Percentiles rank a stretch among this genome's conserved stretches.
phyloP scores from a whole-genome alignment of 345 rosid species.

The Aegle marmelos region DNA sequence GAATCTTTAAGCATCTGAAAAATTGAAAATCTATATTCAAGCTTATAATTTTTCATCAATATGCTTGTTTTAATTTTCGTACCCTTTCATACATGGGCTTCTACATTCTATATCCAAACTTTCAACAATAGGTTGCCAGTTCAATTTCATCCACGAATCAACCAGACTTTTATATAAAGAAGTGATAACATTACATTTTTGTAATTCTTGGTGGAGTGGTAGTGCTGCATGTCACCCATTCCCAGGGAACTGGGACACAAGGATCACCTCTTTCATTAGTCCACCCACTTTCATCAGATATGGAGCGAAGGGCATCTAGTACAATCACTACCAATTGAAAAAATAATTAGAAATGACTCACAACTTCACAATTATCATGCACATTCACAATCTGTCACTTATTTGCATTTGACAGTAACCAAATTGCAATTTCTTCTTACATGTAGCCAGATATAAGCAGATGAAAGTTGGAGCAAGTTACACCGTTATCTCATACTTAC shows the following conservation, averaged over 20 bases:
- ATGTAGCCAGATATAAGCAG: neutral
- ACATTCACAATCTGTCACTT: neutral
- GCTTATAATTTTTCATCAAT: neutral
- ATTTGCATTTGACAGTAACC: neutral
- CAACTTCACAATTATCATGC: constrained; percentile 7
- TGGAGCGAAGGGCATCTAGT: constrained; percentile 50
- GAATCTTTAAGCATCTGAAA: neutral
- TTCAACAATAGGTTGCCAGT: neutral
- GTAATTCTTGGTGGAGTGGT: constrained; percentile 77
- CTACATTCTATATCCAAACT: neutral
- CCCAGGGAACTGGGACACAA: constrained; percentile 79
- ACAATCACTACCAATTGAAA: constrained; percentile 47
- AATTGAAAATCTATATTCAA: neutral
- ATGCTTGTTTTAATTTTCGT: neutral
- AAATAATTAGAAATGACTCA: constrained; percentile 11
- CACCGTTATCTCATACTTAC: constrained; percentile 36
- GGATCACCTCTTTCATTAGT: constrained; percentile 87
- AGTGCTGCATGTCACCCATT: constrained; percentile 75
- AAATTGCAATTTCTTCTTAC: neutral
- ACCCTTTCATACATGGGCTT: neutral
- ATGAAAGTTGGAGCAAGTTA: neutral
- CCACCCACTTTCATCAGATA: constrained; percentile 53
- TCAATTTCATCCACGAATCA: neutral
- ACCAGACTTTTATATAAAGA: neutral
- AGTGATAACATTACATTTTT: constrained; percentile 60